These are phyloP conservation scores for Azolla pinnata DNA, from an alignment of 75 land plant species.

Conservation along the genomic window DNA sequence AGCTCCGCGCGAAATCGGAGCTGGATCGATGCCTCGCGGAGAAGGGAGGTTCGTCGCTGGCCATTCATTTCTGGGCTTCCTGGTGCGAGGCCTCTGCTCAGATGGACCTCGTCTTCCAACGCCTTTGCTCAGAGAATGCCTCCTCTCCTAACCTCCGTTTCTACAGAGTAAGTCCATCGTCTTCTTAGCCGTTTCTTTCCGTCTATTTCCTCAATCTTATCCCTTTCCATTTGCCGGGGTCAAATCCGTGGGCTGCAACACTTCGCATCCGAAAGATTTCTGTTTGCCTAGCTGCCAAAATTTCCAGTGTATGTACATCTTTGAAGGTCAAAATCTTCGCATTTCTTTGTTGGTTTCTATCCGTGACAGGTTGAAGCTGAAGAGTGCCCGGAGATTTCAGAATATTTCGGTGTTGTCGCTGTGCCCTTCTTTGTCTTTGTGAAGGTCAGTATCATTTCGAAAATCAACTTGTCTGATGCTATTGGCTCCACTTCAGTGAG, in stretches of 20 bases:
- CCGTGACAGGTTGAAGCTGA: slow-evolving; percentile 81
- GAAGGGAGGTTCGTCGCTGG: slow-evolving; percentile 36
- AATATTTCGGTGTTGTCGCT: slow-evolving; percentile 57
- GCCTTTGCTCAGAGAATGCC: slow-evolving; percentile 68
- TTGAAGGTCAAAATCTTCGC: too few species aligned
- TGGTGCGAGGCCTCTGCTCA: slow-evolving; percentile 92
- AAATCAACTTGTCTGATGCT: too few species aligned
- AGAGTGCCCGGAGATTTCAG: slow-evolving; percentile 82
- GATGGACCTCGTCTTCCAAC: slow-evolving; percentile 82
- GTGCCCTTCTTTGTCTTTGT: slow-evolving; percentile 78
- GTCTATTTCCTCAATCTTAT: not conserved
- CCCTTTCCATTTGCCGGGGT: not conserved
- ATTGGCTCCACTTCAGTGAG: too few species aligned
- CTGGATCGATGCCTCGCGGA: slow-evolving; percentile 30
- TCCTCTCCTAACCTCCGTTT: slow-evolving; percentile 64
- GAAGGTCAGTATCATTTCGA: too few species aligned
- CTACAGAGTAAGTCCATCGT: slow-evolving; percentile 39
- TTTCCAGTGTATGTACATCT: too few species aligned
- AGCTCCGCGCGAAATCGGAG: slow-evolving; percentile 49
- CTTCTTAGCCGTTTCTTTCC: not conserved
- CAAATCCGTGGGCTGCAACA: too few species aligned
- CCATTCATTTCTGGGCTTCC: slow-evolving; percentile 83
- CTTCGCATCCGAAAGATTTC: not conserved
- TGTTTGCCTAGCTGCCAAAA: too few species aligned
- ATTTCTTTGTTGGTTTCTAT: not conserved